Evolutionary conservation across 768 basidiomycete species (phyloP).

Genomic region (Suillus clintonianus): DNA sequence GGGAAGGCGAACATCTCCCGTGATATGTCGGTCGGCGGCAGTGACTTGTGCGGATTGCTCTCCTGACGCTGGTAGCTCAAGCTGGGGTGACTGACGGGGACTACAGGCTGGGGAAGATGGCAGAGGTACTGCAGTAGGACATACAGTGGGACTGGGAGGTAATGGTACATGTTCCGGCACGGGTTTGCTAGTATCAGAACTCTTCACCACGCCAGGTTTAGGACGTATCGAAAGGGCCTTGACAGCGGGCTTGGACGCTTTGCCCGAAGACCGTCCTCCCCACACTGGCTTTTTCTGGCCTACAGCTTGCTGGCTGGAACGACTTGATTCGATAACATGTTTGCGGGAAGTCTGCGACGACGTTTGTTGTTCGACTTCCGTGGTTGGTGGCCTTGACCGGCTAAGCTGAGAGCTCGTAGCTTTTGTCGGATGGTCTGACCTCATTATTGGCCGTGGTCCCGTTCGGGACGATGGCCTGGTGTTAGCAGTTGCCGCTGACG

Average conservation of each 20-base stretch:
- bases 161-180: constrained; percentile 3
- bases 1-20: not conserved
- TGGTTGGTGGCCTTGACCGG: not conserved
- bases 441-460: too few species aligned
- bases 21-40: not conserved
- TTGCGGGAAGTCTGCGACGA: not conserved
- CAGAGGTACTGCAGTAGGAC: constrained; percentile 8
- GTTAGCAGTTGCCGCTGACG: not conserved
- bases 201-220: not conserved
- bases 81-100: not conserved
- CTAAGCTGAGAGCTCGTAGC: not conserved
- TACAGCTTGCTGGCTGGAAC: not conserved
- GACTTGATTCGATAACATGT: not conserved
- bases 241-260: not conserved
- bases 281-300: constrained; percentile 4
- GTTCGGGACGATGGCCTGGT: not conserved
- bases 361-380: not conserved
- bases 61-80: not conserved
- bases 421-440: not conserved
- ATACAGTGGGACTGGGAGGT: constrained; percentile 7
- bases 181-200: not conserved
- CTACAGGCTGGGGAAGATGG: constrained; percentile 8
- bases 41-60: not conserved
- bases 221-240: not conserved
- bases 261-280: not conserved